Evolutionary conservation across 176 grass and related monocot genomes (phyloP), one percentile per base, ranked within the genome.

Genomic region (Musa schizocarpa): DNA sequence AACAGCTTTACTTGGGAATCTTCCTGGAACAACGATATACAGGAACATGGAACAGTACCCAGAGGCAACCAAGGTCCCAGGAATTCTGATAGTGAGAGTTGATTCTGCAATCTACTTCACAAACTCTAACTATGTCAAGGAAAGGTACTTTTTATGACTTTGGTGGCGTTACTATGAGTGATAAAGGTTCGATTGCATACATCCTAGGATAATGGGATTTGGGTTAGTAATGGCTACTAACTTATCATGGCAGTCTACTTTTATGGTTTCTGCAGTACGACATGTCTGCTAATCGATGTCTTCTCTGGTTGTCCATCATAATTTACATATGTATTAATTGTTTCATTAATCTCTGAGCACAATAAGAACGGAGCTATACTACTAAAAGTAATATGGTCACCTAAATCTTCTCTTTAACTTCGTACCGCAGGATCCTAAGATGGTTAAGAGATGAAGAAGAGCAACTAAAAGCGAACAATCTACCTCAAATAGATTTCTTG

Each of bases 71-170:
- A 92, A 83, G 84, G 75, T 90, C 85, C 82, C 85, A 12, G 90
- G 94, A 75, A 82, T 89, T 68, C 67, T 97, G 43, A 85, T 88
- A 65, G 85, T 90, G 65, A 90, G 94, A 70, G 84, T 97, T 65
- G 90, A 97, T 85, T 97, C 94, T 74, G 86, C 94, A 65, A 88
- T 97, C 29, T 97, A 97, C 73, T 97, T 97, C 74, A 83, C 94
- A 76, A 97, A 97, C 74, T 97, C 94, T 23, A 97, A 93, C 62
- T 97, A 97, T 81, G 80, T 97, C 78, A 79, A 77, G 50, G 94
- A 97, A 82, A 87, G 94, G 94, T 92, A 92, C 14, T 19, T 4
- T 62, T 9, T 43, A 43, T 6, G 34, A 43, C 34, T 43, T 43
- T 43, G 34, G 34, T 43, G 34, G 34, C 34, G 0, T 43, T 43